Conservation (phyloP, 2,329 filamentous ascomycete genomes). For the Acarospora socialis region DNA sequence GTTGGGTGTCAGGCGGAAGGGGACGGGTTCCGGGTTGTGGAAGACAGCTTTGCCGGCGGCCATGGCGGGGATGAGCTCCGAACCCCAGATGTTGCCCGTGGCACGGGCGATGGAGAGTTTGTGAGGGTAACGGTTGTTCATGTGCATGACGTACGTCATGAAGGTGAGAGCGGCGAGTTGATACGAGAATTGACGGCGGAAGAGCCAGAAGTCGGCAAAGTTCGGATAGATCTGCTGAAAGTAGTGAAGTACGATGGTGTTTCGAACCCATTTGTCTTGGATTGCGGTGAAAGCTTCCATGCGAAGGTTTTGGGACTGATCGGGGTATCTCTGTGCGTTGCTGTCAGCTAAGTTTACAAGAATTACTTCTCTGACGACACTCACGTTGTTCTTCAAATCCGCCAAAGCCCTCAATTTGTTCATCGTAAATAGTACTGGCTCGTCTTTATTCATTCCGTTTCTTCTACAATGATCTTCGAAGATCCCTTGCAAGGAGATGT, state of each 20-base stretch:
- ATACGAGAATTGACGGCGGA: conserved; percentile 93
- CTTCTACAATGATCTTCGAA: conserved; percentile 94
- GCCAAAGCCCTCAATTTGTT: conserved; percentile 72
- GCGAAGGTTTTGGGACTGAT: conserved; percentile 57
- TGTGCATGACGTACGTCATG: conserved; percentile 97
- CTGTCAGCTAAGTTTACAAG: conserved; percentile 17
- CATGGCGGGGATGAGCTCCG: conserved; percentile 85
- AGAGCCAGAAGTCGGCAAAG: conserved; percentile 93
- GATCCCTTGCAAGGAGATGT: conserved; percentile 84
- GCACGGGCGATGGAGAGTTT: conserved; percentile 84
- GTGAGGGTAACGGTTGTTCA: conserved; percentile 88
- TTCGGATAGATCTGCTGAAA: conserved; percentile 79
- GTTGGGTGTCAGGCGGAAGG: conserved; percentile 94
- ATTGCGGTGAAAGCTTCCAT: conserved; percentile 92
- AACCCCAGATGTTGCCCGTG: conserved; percentile 90
- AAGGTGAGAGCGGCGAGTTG: conserved; percentile 91
- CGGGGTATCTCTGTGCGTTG: conserved; percentile 46
- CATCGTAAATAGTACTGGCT: conserved; percentile 88
- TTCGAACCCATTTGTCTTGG: conserved; percentile 83
- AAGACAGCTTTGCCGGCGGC: conserved; percentile 73
- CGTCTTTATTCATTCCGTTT: conserved; percentile 79
- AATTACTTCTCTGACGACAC: conserved; percentile 10
- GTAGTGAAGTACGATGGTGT: conserved; percentile 69
- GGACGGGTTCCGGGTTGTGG: conserved; percentile 87
- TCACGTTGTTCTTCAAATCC: conserved; percentile 47